phyloP scores from a whole-genome alignment of 306 rosid species.

The Pachyrhizus erosus region DNA sequence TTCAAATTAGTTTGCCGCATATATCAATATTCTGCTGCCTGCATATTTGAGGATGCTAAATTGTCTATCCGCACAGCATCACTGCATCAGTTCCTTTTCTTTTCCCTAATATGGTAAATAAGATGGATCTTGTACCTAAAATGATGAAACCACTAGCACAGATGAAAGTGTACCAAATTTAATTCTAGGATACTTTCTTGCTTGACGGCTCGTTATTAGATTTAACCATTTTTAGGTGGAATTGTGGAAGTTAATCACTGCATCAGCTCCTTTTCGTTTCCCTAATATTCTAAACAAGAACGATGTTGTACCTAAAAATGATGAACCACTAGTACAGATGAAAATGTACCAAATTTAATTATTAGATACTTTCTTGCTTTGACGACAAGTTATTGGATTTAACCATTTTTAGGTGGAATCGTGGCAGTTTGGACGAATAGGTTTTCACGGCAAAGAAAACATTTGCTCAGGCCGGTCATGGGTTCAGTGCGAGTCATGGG shows the following conservation, averaged over 20 bases:
- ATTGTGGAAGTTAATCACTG: not conserved
- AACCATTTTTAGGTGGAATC: not conserved
- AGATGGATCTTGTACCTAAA: slow-evolving; percentile 21
- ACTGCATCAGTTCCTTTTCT: not conserved
- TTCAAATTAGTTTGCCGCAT: slow-evolving; percentile 17
- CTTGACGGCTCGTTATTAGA: not conserved
- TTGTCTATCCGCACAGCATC: not conserved
- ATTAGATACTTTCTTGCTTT: too few species aligned
- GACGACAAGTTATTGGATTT: too few species aligned
- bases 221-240: not conserved
- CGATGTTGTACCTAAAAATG: too few species aligned
- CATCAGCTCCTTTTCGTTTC: too few species aligned
- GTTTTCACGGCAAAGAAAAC: not conserved
- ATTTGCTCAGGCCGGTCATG: too few species aligned
- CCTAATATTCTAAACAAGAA: too few species aligned
- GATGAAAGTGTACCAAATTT: slow-evolving; percentile 1
- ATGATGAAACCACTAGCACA: not conserved
- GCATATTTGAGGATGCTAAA: not conserved
- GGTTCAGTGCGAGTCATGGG: too few species aligned
- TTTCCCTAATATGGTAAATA: not conserved
- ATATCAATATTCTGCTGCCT: not conserved
- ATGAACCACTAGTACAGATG: too few species aligned
- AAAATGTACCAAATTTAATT: too few species aligned
- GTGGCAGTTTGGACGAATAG: not conserved
- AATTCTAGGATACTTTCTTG: not conserved